Evolutionary conservation across 176 grass and related monocot species (phyloP).

Genomic region (Sorghum bicolor): Sorghum_bicolor_NCBIv3 NC_012870.2:10353501-10354000

Average conservation of each 20-base stretch:
- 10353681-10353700: conserved; percentile 33
- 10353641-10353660: conserved; percentile 50
- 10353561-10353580: background rate
- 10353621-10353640: conserved; percentile 51
- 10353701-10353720: conserved; percentile 47
- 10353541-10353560: background rate
- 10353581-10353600: background rate
- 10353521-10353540: background rate
- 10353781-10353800: background rate
- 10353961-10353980: background rate
- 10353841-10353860: conserved; percentile 64
- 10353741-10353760: background rate
- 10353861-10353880: conserved; percentile 57
- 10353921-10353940: conserved; percentile 33
- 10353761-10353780: background rate
- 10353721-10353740: conserved; percentile 15
- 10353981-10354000: background rate
- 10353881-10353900: conserved; percentile 49
- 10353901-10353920: conserved; percentile 56
- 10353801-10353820: background rate
- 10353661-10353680: conserved; percentile 45
- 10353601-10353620: background rate
- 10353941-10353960: background rate
- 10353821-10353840: conserved; percentile 61
- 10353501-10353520: conserved; percentile 43